Base-by-base conservation (phyloP, 805 yeast species). In the Myxozyma lipomycoides region DNA sequence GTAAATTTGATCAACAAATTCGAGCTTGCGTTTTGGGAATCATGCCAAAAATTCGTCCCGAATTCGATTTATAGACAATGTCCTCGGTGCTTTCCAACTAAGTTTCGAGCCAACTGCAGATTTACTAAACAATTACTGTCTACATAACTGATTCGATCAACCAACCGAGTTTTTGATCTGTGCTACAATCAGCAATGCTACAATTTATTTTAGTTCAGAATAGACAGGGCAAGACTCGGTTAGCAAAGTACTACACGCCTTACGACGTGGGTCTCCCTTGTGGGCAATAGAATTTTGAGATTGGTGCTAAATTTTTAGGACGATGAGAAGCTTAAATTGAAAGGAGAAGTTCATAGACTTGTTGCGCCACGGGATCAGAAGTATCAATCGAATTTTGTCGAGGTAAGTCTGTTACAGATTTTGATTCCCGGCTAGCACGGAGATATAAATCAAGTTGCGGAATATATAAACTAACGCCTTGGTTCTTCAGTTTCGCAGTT, bases 191-290 rank as follows among this genome's bases (percentile, higher is more conserved):
- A 35, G 38, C 12, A 21, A 49, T 55, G 59, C 77, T 90, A 17
- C 89, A 87, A 58, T 91, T 79, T 70, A 74, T 91, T 37, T 69
- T 90, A 38, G 84, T 91, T 40, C 82, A 91, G 66, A 91, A 91
- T 66, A 77, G 96, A 51, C 97, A 91, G 70, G 98, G 98, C n/a
- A 86, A 86, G 58, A 80, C 91, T 21, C 78, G 98, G 52, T 70
- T 91, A 15, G 83, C 86, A 5, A 84, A 88, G 66, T 90, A 95
- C 90, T 91, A 77, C 64, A 64, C 65, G 6, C 70, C 74, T 6
- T 70, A 69, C 51, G 49, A 71, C 3, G 77, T 71, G 56, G 43
- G 75, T 62, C 15, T 7, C 2, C 7, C n/a, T n/a, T n/a, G n/a
- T n/a, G n/a, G n/a, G n/a, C n/a, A 3, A 34, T 43, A 10, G 45